These are phyloP conservation scores for Eucalyptus brandiana DNA, from an alignment of 345 rosid species.

Conservation along the genomic window DNA sequence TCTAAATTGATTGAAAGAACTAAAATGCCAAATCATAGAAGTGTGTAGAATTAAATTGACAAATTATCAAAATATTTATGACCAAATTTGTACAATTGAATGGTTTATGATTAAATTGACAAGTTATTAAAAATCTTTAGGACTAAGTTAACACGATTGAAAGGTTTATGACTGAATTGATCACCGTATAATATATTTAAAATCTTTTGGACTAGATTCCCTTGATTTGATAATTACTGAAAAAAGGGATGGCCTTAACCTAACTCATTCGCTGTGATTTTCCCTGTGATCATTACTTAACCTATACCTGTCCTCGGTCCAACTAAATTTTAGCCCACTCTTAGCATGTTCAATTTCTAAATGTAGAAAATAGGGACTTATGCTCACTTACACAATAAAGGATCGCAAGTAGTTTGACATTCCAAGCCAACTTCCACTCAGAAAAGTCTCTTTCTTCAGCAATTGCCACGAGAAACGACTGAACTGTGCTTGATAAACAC, in stretches of 20 bases:
- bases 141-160: too few relatives aligned
- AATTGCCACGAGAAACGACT: conserved; percentile 3
- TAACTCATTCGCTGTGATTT: background rate
- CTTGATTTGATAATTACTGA: background rate
- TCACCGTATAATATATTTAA: too few relatives aligned
- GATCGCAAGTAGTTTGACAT: background rate
- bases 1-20: too few relatives aligned
- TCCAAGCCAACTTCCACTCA: conserved; percentile 10
- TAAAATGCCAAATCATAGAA: background rate
- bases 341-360: background rate
- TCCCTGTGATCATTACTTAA: background rate
- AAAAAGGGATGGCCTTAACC: background rate
- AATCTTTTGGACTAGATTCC: background rate
- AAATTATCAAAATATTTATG: too few relatives aligned
- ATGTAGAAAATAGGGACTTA: background rate
- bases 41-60: too few relatives aligned
- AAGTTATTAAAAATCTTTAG: too few relatives aligned
- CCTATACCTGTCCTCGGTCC: background rate
- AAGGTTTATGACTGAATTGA: too few relatives aligned
- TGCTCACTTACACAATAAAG: conserved; percentile 1
- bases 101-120: too few relatives aligned
- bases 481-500: conserved; percentile 7
- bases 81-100: too few relatives aligned
- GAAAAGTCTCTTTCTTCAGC: conserved; percentile 1
- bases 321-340: background rate